Base-by-base conservation (phyloP, 768 basidiomycete species). In the Pleurotus ostreatus region DNA sequence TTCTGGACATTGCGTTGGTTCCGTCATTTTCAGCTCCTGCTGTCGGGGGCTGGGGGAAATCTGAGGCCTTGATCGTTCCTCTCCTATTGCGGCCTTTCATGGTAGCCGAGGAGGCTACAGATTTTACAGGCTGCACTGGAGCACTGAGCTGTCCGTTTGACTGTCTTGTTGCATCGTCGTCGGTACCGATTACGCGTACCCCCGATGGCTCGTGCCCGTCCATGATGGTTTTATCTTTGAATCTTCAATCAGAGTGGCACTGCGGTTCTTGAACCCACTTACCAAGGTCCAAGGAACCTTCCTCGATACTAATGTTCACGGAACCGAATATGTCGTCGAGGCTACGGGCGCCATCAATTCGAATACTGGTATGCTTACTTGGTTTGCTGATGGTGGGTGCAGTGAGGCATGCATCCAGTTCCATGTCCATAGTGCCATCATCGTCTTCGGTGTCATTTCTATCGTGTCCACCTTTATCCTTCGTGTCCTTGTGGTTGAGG, bases 361-460 rank as follows among this genome's bases (percentile, higher is more conserved):
- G 30, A 34, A 34, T 11, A 34, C 8, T 34, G 48, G 30, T 25
- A 15, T 22, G 15, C 13, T 47, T 25, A 8, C 15, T 16, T 11
- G 13, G 16, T 25, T 53, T 20, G 3, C 25, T 4, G 16, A 25
- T 37, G 7, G n/a, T 18, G 3, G 51, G 51, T 9, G 15, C 26
- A 16, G 26, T 8, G 15, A 44, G n/a, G 20, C 20, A 22, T 34
- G 49, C n/a, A 18, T 53, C 51, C n/a, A 53, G 22, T 23, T 53
- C 51, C 51, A 53, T 53, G 25, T 53, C 51, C 51, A 53, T 40
- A 3, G 51, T 53, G 15, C 39, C 51, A 53, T 53, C 51, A 39
- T 53, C 37, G 5, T 51, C 34, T 30, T 16, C 34, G 8, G 23
- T 13, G n/a, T 2, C 12, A 9, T 5, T 41, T 22, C 8, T 25